Evolutionary conservation across 495 filamentous ascomycete genomes (phyloP).

Genomic region (Penicillium simplicissimum): DNA sequence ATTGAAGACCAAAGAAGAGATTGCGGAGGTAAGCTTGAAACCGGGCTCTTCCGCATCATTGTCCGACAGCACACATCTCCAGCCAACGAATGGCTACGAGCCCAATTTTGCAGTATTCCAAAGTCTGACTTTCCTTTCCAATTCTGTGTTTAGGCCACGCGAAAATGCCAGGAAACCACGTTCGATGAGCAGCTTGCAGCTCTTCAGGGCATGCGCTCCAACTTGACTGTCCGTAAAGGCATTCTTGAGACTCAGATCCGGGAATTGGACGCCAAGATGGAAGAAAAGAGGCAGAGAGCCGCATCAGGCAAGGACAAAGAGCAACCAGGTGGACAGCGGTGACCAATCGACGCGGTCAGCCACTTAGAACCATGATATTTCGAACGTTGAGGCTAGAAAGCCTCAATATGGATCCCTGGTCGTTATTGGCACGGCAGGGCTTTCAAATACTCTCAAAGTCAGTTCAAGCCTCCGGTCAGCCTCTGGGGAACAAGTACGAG

Average conservation of each 20-base stretch:
- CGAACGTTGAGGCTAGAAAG: background rate
- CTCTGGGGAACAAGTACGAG: background rate
- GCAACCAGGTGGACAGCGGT: conserved; percentile 21
- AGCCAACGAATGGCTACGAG: background rate
- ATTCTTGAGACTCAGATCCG: conserved; percentile 59
- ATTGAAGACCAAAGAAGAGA: conserved; percentile 50
- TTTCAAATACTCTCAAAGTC: background rate
- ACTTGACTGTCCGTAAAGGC: conserved; percentile 50
- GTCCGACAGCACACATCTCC: background rate
- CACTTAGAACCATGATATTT: background rate
- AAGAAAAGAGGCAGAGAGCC: conserved; percentile 38
- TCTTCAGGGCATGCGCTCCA: conserved; percentile 49
- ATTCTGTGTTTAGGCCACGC: conserved; percentile 29
- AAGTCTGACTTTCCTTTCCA: background rate
- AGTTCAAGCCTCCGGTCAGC: background rate
- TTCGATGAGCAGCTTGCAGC: conserved; percentile 54
- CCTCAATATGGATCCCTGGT: background rate
- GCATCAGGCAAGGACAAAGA: conserved; percentile 23
- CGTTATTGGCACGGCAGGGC: background rate
- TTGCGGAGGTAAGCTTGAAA: conserved; percentile 37
- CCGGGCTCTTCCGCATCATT: background rate
- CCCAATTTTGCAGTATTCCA: background rate
- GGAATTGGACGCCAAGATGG: conserved; percentile 48
- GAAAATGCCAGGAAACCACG: conserved; percentile 49
- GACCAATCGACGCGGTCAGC: background rate